Conservation (phyloP, 2,329 filamentous ascomycete species). For the Claviceps citrina region DNA sequence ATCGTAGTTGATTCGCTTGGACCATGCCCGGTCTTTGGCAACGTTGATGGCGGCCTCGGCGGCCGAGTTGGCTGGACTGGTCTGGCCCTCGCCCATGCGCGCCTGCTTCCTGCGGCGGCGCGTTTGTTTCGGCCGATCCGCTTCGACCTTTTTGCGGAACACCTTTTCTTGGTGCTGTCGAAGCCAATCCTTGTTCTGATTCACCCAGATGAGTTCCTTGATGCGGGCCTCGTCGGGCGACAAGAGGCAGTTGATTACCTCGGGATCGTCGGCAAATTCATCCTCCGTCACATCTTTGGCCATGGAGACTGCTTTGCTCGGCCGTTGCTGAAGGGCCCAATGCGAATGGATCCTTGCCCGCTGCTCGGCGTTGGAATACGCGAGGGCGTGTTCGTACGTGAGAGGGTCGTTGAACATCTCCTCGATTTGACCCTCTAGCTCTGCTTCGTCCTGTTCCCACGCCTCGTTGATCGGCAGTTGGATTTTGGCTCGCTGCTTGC, state of each 20-base stretch:
- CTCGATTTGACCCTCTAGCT: slow-evolving; percentile 55
- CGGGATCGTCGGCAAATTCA: slow-evolving; percentile 80
- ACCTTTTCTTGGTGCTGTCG: slow-evolving; percentile 73
- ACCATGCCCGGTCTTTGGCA: slow-evolving; percentile 52
- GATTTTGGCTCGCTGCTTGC: slow-evolving; percentile 18
- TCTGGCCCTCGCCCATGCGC: slow-evolving; percentile 48
- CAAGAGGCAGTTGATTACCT: slow-evolving; percentile 69
- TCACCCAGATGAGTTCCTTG: slow-evolving; percentile 89
- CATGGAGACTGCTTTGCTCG: slow-evolving; percentile 36
- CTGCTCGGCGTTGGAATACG: slow-evolving; percentile 42
- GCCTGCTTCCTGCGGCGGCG: slow-evolving; percentile 40
- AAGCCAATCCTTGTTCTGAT: slow-evolving; percentile 87
- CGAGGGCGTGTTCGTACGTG: slow-evolving; percentile 38
- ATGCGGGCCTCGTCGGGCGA: slow-evolving; percentile 57
- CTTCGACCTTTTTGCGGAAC: slow-evolving; percentile 54
- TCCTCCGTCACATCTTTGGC: slow-evolving; percentile 55
- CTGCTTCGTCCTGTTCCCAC: slow-evolving; percentile 47
- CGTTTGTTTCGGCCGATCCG: slow-evolving; percentile 40
- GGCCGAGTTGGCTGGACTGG: slow-evolving; percentile 49
- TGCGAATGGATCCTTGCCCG: slow-evolving; percentile 38
- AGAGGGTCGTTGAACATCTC: slow-evolving; percentile 51
- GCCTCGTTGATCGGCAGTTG: slow-evolving; percentile 44
- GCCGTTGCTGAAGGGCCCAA: slow-evolving; percentile 33
- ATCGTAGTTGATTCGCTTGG: slow-evolving; percentile 62
- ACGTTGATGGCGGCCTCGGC: slow-evolving; percentile 55